A percentile compares a stretch with the other conserved stretches of the same genome.
phyloP scores from a whole-genome alignment of 352 stramenopile species.

The Hyaloperonospora brassicae region DNA sequence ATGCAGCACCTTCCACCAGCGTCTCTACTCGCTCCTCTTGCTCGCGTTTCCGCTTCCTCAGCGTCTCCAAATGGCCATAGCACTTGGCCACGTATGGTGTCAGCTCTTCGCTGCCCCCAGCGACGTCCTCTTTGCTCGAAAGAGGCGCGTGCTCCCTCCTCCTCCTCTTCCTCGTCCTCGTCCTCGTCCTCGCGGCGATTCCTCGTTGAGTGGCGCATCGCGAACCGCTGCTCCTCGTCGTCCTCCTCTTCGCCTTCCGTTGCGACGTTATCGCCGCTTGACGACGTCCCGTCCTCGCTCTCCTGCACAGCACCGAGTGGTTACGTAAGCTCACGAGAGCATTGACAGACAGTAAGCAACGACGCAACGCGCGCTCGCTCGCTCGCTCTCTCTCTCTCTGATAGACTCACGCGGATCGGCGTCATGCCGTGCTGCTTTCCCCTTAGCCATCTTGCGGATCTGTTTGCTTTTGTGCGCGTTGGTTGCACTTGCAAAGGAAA shows the following conservation, averaged over 20 bases:
- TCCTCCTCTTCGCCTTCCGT: slow-evolving; percentile 31
- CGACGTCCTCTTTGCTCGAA: slow-evolving; percentile 6
- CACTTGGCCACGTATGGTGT: slow-evolving; percentile 43
- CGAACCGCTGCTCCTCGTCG: slow-evolving; percentile 16
- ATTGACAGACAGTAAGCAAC: neutral
- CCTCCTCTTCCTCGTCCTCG: too few relatives aligned
- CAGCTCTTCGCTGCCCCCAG: slow-evolving; percentile 14
- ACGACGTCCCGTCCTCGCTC: slow-evolving; percentile 16
- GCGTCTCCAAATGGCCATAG: slow-evolving; percentile 25
- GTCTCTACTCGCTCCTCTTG: slow-evolving; percentile 48
- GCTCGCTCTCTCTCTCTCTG: too few relatives aligned
- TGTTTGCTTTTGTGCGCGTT: neutral
- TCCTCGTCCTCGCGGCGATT: neutral
- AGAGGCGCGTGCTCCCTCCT: neutral
- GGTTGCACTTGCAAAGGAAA: slow-evolving; percentile 18
- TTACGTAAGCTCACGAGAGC: neutral
- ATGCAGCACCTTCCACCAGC: slow-evolving; percentile 37
- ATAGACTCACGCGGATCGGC: slow-evolving; percentile 12
- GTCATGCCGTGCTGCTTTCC: slow-evolving; percentile 20
- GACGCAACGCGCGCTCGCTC: too few relatives aligned
- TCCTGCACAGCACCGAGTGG: slow-evolving; percentile 10
- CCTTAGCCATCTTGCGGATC: slow-evolving; percentile 17
- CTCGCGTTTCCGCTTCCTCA: slow-evolving; percentile 45
- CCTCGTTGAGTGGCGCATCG: neutral
- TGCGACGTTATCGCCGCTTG: slow-evolving; percentile 23